Evolutionary conservation across 176 grass and related monocot species (phyloP), one percentile per base, ranked within the genome.

Genomic region (Sorghum bicolor): DNA sequence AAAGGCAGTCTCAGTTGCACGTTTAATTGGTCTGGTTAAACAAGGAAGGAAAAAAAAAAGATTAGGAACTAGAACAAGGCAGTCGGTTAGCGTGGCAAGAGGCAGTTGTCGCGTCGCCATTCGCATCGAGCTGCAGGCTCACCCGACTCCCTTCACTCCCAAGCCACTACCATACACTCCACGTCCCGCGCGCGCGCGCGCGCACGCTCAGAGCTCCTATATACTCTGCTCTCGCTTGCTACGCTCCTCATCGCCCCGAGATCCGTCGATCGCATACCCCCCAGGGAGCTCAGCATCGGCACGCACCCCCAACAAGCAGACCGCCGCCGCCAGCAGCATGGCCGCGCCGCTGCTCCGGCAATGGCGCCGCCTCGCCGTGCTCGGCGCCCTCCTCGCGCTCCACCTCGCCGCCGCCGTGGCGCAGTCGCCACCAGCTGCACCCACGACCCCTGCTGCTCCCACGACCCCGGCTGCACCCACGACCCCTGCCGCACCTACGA

Each of bases 111-210:
- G 28, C 63, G 94, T 96, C 94, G 72, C 72, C 89, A 81, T 81
- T 86, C 12, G 19, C 29, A 65, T 89, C 60, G 75, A 78, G 33
- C 77, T 80, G 62, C 77, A 7, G 43, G 45, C 75, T 66, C 77
- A 88, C 87, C 90, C 83, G 81, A 74, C 86, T 93, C 84, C 81
- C 91, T 96, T 93, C 80, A 50, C 77, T n/a, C 48, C 64, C 87
- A 88, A 93, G 80, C 75, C 38, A 64, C 31, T 66, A 68, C 64
- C 57, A 28, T 32, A 64, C 61, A 2, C 2, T 0, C 29, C 33
- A 32, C 78, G 24, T 44, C 62, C 28, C 24, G 0, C 37, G 8
- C 3, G 0, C 75, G 1, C 0, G 9, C 4, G 4, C 37, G 37
- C 38, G 6, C 52, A 1, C 31, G 26, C 77, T 13, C 41, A 3